Evolutionary conservation across 306 rosid species (phyloP).

Genomic region (Coriaria nepalensis): DNA sequence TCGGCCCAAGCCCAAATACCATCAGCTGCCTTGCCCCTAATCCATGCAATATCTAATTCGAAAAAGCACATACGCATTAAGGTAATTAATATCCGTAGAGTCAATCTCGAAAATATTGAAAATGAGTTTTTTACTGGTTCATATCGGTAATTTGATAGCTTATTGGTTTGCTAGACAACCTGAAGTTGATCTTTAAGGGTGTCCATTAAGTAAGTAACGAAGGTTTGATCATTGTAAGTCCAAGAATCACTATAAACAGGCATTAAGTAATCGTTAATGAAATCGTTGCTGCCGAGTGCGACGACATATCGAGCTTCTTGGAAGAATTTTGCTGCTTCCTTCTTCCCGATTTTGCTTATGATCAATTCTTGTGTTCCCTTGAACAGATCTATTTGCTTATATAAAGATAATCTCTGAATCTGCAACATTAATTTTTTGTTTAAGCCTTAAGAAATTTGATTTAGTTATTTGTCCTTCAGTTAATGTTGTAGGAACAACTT

Average conservation of each 20-base stretch:
- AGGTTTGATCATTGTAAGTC: conserved; percentile 69
- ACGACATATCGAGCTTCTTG: conserved; percentile 50
- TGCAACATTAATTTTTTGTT: conserved; percentile 15
- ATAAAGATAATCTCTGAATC: conserved; percentile 64
- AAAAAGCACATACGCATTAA: neutral
- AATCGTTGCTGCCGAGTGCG: conserved; percentile 90
- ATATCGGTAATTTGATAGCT: too few species aligned
- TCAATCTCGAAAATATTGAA: too few species aligned
- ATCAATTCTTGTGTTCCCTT: conserved; percentile 51
- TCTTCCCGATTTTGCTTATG: conserved; percentile 41
- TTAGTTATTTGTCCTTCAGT: neutral
- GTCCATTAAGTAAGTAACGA: conserved; percentile 52
- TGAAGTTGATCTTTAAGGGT: conserved; percentile 49
- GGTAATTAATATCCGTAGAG: neutral
- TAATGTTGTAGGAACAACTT: conserved; percentile 17
- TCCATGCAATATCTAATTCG: conserved; percentile 45
- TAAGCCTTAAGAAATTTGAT: neutral
- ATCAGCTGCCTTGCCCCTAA: conserved; percentile 71
- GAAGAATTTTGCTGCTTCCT: conserved; percentile 47
- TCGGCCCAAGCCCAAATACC: conserved; percentile 86
- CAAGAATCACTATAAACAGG: conserved; percentile 82
- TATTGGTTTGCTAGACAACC: conserved; percentile 20
- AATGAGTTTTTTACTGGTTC: too few species aligned
- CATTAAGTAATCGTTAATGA: conserved; percentile 89
- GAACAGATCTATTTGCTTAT: conserved; percentile 68